Base-by-base conservation (phyloP, 495 filamentous ascomycete species). In the Pyronema omphalodes region DNA sequence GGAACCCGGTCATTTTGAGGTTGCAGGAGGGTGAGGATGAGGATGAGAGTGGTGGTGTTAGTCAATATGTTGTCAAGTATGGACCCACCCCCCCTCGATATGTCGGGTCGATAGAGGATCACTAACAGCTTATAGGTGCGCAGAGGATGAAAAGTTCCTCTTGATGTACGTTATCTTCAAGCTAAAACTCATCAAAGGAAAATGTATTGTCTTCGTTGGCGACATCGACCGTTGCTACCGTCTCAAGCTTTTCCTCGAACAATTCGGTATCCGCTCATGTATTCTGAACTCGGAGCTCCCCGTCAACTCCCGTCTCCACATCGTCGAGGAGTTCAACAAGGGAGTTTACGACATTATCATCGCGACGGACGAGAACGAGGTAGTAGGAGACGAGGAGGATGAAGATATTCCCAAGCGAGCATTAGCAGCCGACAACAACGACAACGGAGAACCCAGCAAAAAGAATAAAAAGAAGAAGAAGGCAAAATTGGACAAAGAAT, bases 271-370 rank as follows among this genome's bases (percentile, higher is more conserved):
- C 63, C 83, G 83, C 67, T 86, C 82, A 65, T 95, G 89, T 67
- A 82, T 99, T 9, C 71, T 99, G 36, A 99, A 99, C 67, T 91
- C 86, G 5, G 88, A 99, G 63, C 69, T 99, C 14, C 91, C 91
- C 3, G 82, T 95, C 57, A 93, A 94, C 58, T 88, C 84, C 6
- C 75, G 91, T 15, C 77, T 95, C 43, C 91, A 96, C 69, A 84
- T 93, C 29, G 88, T 99, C 8, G 82, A 99, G 61, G 86, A 96
- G 66, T 99, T 96, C 70, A 99, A 96, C 70, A 84, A 85, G 71
- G 83, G 82, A 40, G 76, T 91, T 18, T 99, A 96, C 70, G 89
- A 96, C 58, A 94, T 96, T 56, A 87, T 99, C 55, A 88, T 99
- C 60, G 91, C 91, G 4, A 84, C 85, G 0, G 91, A 98, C 64